A percentile compares a stretch with the other conserved stretches of the same genome.
These are phyloP conservation scores for Fremontodendron californicum DNA, from an alignment of 345 rosid genomes.

Conservation along the genomic window DNA sequence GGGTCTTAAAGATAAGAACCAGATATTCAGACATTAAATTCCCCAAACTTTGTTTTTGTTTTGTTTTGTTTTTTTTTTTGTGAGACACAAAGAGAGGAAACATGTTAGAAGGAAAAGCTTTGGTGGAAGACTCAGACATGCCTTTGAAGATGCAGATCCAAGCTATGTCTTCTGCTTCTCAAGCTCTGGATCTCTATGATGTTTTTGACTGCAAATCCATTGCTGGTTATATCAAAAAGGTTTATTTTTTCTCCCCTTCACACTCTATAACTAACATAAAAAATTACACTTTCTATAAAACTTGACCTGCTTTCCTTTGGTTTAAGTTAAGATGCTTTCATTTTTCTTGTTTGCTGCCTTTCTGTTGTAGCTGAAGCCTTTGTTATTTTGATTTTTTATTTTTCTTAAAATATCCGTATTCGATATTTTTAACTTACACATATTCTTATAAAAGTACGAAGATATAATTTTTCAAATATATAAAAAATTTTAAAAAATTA, in stretches of 20 bases:
- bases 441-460: too few relatives aligned
- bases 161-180: constrained; percentile 86
- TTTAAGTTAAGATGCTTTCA: not conserved
- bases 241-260: not conserved
- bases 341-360: not conserved
- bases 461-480: too few relatives aligned
- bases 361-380: not conserved
- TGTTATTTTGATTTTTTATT: too few relatives aligned
- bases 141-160: constrained; percentile 83
- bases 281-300: too few relatives aligned
- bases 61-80: not conserved
- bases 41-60: not conserved
- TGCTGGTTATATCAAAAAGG: constrained; percentile 70
- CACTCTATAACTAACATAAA: not conserved
- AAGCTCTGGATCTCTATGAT: constrained; percentile 67
- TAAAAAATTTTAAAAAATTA: too few relatives aligned
- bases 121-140: constrained; percentile 88
- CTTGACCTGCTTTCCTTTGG: not conserved
- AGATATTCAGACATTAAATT: not conserved
- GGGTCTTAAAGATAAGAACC: constrained; percentile 21
- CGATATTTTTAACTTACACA: too few relatives aligned
- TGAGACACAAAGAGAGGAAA: constrained; percentile 7
- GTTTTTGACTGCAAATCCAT: constrained; percentile 57
- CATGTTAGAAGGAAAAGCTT: constrained; percentile 76
- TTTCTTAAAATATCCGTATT: too few relatives aligned